Evolutionary conservation across 305 asterid genomes (phyloP), one percentile per base, ranked within the genome.

Genomic region (Fraxinus albicans): DNA sequence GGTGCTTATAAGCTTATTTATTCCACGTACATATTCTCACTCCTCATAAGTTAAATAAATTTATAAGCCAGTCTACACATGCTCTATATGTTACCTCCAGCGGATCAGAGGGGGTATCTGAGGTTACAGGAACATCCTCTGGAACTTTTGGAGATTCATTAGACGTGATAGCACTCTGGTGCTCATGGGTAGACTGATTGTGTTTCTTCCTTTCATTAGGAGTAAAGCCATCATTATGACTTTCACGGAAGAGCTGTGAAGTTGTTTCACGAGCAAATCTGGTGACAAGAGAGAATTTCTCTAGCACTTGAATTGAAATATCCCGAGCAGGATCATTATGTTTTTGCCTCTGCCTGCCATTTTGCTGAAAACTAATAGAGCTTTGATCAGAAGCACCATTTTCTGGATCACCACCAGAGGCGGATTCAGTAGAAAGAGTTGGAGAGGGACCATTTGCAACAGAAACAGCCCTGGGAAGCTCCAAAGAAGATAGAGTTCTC

Each of bases 191-290:
- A 80, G 85, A 65, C 29, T 89, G 93, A 73, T 74, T 88, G 80
- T 80, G 88, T 80, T 90, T 95, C 88, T 85, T 91, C 87, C 84
- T 92, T 73, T 90, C 94, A 84, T 87, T 91, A 81, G 93, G 85
- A 81, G 88, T n/a, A 85, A 87, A 91, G 80, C 90, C 89, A 88
- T 94, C 97, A 86, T 84, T 76, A 50, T 82, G 88, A 87, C 88
- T 87, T 70, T 97, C 99, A 84, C 98, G 92, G 82, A 95, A 96
- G 80, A 97, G 91, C 88, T 97, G 99, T 81, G 98, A 95, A 87
- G 98, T 97, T 80, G 99, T 91, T 91, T 97, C 99, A 82, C 99
- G 99, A 80, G 99, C 99, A 91, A 97, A 93, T 87, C 97, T 87
- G 63, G 99, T 97, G 82, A 95, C 99, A 82, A 95, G 98, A 35